Evolutionary conservation across 2,329 filamentous ascomycete species (phyloP), one percentile per base, ranked within the genome.

Genomic region (Boeremia exigua): DNA sequence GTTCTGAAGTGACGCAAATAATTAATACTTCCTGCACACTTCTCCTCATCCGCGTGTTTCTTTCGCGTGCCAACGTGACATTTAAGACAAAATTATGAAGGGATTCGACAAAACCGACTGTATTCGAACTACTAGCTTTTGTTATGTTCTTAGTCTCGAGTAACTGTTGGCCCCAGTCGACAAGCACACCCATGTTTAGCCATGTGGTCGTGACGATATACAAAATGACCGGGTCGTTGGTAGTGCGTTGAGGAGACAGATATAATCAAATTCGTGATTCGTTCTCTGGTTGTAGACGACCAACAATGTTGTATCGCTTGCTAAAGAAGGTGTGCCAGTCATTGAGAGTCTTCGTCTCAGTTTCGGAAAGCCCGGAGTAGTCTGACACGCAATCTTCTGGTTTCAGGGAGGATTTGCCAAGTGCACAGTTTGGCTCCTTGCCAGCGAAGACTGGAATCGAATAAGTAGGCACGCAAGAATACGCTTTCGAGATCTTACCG

Each of bases 301-400:
- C 92, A 42, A 96, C 87, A 47, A 98, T 85, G 69, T 96, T 98
- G 80, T 99, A 99, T 54, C 95, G 84, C 81, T 98, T 99, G 65
- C 89, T 91, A 78, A 99, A 99, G 79, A 96, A 99, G 2, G 90
- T 96, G 61, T 89, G 86, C 95, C 95, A 99, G 75, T 99, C 95
- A 49, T 94, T 84, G 58, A 99, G 79, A 3, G 90, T 88, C 25
- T 85, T 86, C 80, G 95, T 91, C 75, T 97, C 88, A 77, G 95
- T 92, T 19, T 96, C 92, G 12, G 83, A 81, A 47, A 99, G 81
- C 69, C 92, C 90, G 54, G 88, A 82, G 90, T 91, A 98, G 46
- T 97, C 89, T 2, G 95, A 80, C 36, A 69, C 58, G 62, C 91
- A 94, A 65, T 98, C 93, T 68, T 95, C 91, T 5, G 84, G 77